Percentiles rank a stretch among this genome's conserved stretches.
phyloP scores from a whole-genome alignment of 164 flowering plant genomes.

The Aristolochia californica region DNA sequence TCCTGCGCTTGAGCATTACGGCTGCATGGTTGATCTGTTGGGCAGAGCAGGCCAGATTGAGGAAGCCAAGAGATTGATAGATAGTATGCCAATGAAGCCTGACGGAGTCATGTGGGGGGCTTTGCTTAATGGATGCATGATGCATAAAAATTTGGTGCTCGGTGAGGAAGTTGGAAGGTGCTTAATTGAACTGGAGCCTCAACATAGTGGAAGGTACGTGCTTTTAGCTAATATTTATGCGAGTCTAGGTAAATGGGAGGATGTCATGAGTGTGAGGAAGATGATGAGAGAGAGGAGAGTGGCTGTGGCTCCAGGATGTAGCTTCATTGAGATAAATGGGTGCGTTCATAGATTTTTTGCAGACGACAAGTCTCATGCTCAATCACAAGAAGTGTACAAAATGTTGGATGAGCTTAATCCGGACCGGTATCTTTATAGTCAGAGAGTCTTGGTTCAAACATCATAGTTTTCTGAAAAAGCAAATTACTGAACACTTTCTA shows the following conservation, averaged over 20 bases:
- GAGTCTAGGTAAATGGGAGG: conserved; percentile 11
- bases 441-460: background rate
- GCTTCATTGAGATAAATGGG: conserved; percentile 10
- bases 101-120: conserved; percentile 11
- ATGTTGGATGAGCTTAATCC: conserved; percentile 6
- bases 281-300: conserved; percentile 14
- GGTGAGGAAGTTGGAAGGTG: conserved; percentile 12
- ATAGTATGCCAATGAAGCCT: conserved; percentile 13
- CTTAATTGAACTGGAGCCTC: conserved; percentile 12
- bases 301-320: conserved; percentile 5
- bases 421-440: background rate
- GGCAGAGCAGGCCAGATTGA: conserved; percentile 9
- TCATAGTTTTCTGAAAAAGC: too few relatives aligned
- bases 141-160: conserved; percentile 9
- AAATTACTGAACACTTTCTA: background rate
- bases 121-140: conserved; percentile 12
- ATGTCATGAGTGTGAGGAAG: conserved; percentile 8
- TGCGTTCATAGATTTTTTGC: conserved; percentile 8
- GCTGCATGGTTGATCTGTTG: conserved; percentile 15
- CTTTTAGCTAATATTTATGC: conserved; percentile 13
- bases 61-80: conserved; percentile 9
- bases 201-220: conserved; percentile 15
- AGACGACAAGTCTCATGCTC: conserved; percentile 8
- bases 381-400: conserved; percentile 4
- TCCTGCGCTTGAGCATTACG: conserved; percentile 13